Evolutionary conservation across 2,329 filamentous ascomycete species (phyloP), one percentile per base, ranked within the genome.

Genomic region (Metarhizium sp.): DNA sequence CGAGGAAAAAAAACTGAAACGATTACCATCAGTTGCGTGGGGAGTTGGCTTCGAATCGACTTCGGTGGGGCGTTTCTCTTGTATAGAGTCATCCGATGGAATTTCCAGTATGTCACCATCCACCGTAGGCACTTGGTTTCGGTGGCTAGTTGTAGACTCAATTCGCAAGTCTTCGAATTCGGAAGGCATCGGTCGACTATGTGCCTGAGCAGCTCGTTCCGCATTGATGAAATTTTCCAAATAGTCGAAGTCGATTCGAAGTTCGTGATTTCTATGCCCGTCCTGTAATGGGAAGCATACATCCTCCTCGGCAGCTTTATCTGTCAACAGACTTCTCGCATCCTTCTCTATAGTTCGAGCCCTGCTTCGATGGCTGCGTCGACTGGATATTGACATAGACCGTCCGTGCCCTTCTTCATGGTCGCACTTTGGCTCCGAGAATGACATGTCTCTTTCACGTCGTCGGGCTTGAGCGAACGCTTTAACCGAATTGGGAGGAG

Each of bases 1-100:
- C 0, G 94, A 96, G 0, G 92, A 96, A 72, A 99, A 99, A 74
- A 97, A 96, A 59, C 92, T 94, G 75, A 95, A 97, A 4, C 92
- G 84, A 67, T 92, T 94, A 36, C 82, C 79, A 57, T 90, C 85
- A 50, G 78, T 68, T 42, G 72, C 70, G 2, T 63, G 62, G 14
- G 65, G 64, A n/a, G 64, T 68, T 16, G 70, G 62, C 60, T 74
- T 74, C 30, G 76, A 72, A 5, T 70, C 56, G 3, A 63, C 63
- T 1, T 65, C 61, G 3, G 73, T 69, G 0, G 69, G 59, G 2
- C 59, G 63, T 64, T 84, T 84, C 64, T 85, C 82, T 16, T 67
- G 55, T 45, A 66, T 63, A 1, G 75, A 75, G 8, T 75, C 71
- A 38, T 73, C 72, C 7, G 76, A 78, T 4, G 78, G 76, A 30